Base-by-base conservation (phyloP, 108 stramenopile genomes). In the Poteriospumella lacustris region DNA sequence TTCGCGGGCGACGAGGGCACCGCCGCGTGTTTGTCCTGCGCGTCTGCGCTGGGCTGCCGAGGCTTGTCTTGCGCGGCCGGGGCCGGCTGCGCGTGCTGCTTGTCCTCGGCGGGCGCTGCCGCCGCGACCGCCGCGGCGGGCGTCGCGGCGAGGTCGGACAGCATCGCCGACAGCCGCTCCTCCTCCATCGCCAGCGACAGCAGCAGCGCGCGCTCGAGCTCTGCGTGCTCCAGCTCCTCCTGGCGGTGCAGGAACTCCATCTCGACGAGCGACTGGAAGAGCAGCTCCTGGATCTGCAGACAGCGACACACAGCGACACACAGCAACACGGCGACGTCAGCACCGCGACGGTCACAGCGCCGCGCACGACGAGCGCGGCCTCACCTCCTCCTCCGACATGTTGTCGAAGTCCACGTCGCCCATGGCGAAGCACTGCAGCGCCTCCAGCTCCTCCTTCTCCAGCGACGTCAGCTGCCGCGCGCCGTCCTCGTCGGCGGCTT, bases 151-250 rank as follows among this genome's bases (percentile, higher is more conserved):
- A 42, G 0, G 70, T 68, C 19, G 78, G 40, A 69, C 73, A n/a
- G 34, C 5, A 5, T 28, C 64, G 39, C 2, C n/a, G 34, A 1
- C 43, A 79, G 5, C 15, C 79, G 60, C 70, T 80, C 81, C 58
- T 78, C 43, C 70, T 84, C 83, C 31, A 82, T 5, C 0, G 84
- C 84, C 3, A 85, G 56, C 0, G 81, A 82, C 78, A 82, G 80
- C 58, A 83, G 81, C 39, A 85, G 80, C 26, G 81, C 85, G 68
- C 83, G 78, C 83, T 85, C 85, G n/a, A 85, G 73, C 59, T 85
- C 83, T 9, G 80, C 76, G 41, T 82, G 81, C 59, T 85, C 85
- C 26, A 82, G 76, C 47, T 85, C 83, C 43, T 85, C 85, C 81
- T 84, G 77, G 38, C 67, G 19, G 24, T 83, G 81, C 77, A 83